Evolutionary conservation across 257 asterid species (phyloP), one percentile per base, ranked within the genome.

Genomic region (Knoxia roxburghii): DNA sequence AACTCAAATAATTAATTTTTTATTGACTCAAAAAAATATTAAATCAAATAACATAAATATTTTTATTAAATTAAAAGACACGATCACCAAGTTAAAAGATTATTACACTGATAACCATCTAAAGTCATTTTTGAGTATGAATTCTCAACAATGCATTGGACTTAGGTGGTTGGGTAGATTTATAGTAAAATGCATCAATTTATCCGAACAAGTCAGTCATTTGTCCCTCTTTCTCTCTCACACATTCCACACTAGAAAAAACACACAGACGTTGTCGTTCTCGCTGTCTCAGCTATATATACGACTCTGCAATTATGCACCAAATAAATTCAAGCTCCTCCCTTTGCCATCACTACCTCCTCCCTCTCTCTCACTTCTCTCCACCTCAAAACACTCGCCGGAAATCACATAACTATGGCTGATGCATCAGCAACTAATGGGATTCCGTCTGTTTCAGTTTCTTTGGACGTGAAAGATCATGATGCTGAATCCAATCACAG

Each of bases 381-480:
- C 15, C n/a, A n/a, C n/a, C n/a, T n/a, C n/a, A 37, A 33, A 33
- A 52, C 33, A 32, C 20, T 20, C 18, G 6, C 30, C 37, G n/a
- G 1, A 21, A 39, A 17, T 27, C 11, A 21, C 4, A 14, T 0
- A 11, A 61, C 37, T 17, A 87, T 85, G 96, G 86, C 79, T 43
- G 89, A 87, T 57, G 77, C 45, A 72, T 55, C 79, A 6, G 83
- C 70, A n/a, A 80, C 77, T 23, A 90, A 83, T 43, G 86, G 82
- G 7, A 79, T 76, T 73, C 74, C 73, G 23, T 85, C 58, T 11
- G 80, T 80, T 14, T 48, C 83, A 12, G 80, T 80, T 14, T 48
- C 83, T 2, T 71, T 90, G 60, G 79, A 67, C 56, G 83, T 90
- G 21, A 84, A 79, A 55, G 88, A 84, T 15, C 85, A 77, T 35